These are phyloP conservation scores for Pichia kudriavzevii DNA, from an alignment of 1,139 yeast species.

Conservation along the genomic window DNA sequence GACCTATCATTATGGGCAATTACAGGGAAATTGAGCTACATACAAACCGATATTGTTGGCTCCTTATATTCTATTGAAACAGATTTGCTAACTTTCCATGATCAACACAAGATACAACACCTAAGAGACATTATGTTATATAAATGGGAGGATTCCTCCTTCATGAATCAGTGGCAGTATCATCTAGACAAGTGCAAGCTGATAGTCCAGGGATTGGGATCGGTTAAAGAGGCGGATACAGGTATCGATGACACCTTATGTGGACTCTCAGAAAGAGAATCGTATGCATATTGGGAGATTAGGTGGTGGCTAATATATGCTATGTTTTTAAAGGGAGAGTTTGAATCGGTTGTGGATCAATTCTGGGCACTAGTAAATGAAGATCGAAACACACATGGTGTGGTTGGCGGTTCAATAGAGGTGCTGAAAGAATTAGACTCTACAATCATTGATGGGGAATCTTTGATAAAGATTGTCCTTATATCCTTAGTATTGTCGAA, in stretches of 20 bases:
- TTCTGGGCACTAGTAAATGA: conserved; percentile 1
- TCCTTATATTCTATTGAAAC: conserved; percentile 9
- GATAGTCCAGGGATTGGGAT: conserved; percentile 5
- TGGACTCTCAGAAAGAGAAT: conserved; percentile 8
- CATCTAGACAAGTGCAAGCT: conserved; percentile 6
- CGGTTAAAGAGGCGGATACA: not conserved
- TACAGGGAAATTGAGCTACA: conserved; percentile 5
- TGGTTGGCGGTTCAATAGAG: conserved; percentile 3
- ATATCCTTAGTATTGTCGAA: conserved; percentile 2
- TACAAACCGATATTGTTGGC: conserved; percentile 9
- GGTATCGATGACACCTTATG: not conserved
- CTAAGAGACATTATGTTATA: conserved; percentile 4
- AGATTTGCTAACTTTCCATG: conserved; percentile 5
- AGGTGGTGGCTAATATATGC: conserved; percentile 12
- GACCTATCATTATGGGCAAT: conserved; percentile 5
- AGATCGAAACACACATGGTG: not conserved
- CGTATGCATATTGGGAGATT: conserved; percentile 11
- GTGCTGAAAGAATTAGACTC: conserved; percentile 1
- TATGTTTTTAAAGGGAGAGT: conserved; percentile 12
- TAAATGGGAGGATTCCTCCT: conserved; percentile 6
- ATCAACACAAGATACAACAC: conserved; percentile 3
- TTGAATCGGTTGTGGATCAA: conserved; percentile 4
- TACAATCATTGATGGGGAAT: conserved; percentile 5
- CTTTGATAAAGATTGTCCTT: conserved; percentile 3
- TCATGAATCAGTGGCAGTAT: conserved; percentile 7